Evolutionary conservation across 1,284 basidiomycete genomes (phyloP), one percentile per base, ranked within the genome.

Genomic region (Sporisorium exsertum): DNA sequence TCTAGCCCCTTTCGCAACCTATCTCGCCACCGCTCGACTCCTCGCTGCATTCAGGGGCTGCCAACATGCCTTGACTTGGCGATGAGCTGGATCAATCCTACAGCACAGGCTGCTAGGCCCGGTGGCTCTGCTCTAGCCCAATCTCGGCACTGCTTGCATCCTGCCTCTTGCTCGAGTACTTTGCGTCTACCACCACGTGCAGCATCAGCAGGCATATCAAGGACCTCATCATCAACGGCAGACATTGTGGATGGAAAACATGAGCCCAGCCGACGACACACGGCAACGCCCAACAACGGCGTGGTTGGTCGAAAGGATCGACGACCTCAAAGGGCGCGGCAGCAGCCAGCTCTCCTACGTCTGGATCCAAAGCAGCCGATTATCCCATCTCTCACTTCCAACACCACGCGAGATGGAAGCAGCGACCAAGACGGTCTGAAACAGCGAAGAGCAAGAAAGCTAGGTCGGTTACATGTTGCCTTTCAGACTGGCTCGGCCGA

Each of bases 401-500:
- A 55, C 15, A 13, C 32, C 13, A 22, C 32, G 20, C 7, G 2
- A 12, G 5, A 45, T 4, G 18, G 26, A 6, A 43, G 16, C 5
- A 12, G 22, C 5, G 12, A 45, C 15, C 24, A 26, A 16, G 20
- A 18, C 5, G 16, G 9, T 10, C 18, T 47, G 1, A 26, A 49
- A 15, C 59, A 62, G 29, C 42, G n/a, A 26, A 58, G 49, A 42
- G 69, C 64, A 10, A 62, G 63, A 37, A 54, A 40, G n/a, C 47
- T 63, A 13, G 51, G 56, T 18, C 59, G 56, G 16, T 52, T 72
- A n/a, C 64, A 72, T 24, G 46, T 27, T 10, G 64, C 69, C 24
- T 40, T 72, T 2, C 63, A 63, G 42, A 35, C 45, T 20, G 69
- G 69, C 35, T 55, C 64, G 16, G 55, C 64, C 26, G 69, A 72